Evolutionary conservation across 1,139 yeast genomes (phyloP).

Genomic region (Taphrina communis): DNA sequence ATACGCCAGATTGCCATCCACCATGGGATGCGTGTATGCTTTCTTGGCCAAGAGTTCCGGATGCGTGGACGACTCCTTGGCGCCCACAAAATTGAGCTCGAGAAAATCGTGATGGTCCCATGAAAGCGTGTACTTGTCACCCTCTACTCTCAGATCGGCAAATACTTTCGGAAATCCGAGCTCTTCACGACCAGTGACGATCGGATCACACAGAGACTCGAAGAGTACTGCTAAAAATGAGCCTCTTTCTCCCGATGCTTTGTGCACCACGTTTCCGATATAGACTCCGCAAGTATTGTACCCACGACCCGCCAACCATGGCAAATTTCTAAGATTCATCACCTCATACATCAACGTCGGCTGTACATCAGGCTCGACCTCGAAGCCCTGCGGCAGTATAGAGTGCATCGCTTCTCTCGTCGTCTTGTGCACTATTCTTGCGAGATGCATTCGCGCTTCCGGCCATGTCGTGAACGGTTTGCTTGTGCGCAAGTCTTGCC

Average conservation of each 20-base stretch:
- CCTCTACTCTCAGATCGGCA: background rate
- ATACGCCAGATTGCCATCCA: background rate
- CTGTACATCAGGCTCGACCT: slow-evolving; percentile 1
- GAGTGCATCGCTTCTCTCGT: slow-evolving; percentile 2
- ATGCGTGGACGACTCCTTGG: background rate
- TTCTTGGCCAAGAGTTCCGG: slow-evolving; percentile 5
- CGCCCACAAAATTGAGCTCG: background rate
- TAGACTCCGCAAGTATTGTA: slow-evolving; percentile 16
- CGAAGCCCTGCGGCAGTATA: background rate
- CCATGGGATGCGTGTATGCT: background rate
- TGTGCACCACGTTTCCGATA: background rate
- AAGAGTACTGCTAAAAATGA: slow-evolving; percentile 7
- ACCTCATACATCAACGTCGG: slow-evolving; percentile 10
- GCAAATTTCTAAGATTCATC: slow-evolving; percentile 14
- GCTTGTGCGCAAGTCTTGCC: background rate
- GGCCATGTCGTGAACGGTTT: slow-evolving; percentile 1
- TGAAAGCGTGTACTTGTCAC: background rate
- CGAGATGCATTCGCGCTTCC: slow-evolving; percentile 1
- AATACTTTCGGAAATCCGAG: slow-evolving; percentile 11
- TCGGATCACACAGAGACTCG: slow-evolving; percentile 11
- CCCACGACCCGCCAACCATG: slow-evolving; percentile 14
- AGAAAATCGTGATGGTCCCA: slow-evolving; percentile 12
- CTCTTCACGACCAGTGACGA: slow-evolving; percentile 17
- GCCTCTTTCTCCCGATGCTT: background rate
- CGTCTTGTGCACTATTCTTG: background rate